These are phyloP conservation scores for Umbellularia californica DNA, from an alignment of 164 flowering plant species.

Conservation along the genomic window DNA sequence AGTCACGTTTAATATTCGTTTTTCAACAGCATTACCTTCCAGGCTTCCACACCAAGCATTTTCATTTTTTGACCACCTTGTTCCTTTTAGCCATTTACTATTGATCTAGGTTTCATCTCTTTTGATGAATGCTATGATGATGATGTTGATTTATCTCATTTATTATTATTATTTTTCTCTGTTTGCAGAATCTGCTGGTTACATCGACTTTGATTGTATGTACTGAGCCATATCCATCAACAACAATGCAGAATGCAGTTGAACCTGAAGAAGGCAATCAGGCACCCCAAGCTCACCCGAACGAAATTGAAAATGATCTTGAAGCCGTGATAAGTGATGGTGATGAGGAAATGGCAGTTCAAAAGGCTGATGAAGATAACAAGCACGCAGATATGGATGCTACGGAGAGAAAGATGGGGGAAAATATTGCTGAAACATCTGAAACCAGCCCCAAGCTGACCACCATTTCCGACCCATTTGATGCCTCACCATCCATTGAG, in stretches of 20 bases:
- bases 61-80: too few relatives aligned
- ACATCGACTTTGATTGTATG: slow-evolving; percentile 55
- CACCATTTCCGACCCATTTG: slow-evolving; percentile 11
- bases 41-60: too few relatives aligned
- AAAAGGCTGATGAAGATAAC: slow-evolving; percentile 7
- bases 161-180: neutral
- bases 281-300: slow-evolving; percentile 15
- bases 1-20: too few relatives aligned
- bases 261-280: slow-evolving; percentile 26
- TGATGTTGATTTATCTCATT: neutral
- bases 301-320: slow-evolving; percentile 25
- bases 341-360: slow-evolving; percentile 26
- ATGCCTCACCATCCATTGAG: slow-evolving; percentile 12
- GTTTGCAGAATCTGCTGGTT: slow-evolving; percentile 66
- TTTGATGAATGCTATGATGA: too few relatives aligned
- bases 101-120: too few relatives aligned
- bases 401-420: neutral
- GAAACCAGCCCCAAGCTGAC: neutral
- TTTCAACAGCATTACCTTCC: too few relatives aligned
- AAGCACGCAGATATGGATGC: slow-evolving; percentile 3
- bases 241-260: slow-evolving; percentile 21
- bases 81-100: too few relatives aligned
- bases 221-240: slow-evolving; percentile 46
- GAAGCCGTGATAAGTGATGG: slow-evolving; percentile 15
- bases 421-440: neutral